phyloP scores from a whole-genome alignment of 2,329 filamentous ascomycete genomes.

The Parastagonospora nodorum region DNA sequence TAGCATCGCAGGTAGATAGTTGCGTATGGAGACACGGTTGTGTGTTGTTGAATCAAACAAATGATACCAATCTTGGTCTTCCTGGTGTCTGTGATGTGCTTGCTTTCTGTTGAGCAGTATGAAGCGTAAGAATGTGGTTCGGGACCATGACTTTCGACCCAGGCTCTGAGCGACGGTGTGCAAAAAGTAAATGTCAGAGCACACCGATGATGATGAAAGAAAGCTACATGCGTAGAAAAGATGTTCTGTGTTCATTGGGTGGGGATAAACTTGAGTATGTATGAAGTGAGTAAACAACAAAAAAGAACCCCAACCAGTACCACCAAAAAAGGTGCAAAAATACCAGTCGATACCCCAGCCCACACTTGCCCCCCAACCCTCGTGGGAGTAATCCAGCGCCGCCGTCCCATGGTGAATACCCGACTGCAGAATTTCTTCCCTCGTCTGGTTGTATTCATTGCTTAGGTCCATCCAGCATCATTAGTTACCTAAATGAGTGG shows the following conservation, averaged over 20 bases:
- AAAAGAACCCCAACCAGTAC: not conserved
- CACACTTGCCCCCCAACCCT: constrained; percentile 41
- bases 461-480: constrained; percentile 50
- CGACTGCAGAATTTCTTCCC: constrained; percentile 51
- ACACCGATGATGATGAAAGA: too few relatives aligned
- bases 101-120: too few relatives aligned
- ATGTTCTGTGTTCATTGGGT: too few relatives aligned
- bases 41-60: not conserved
- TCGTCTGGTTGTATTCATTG: constrained; percentile 49
- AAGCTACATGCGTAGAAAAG: too few relatives aligned
- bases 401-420: constrained; percentile 49
- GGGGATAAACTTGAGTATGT: too few relatives aligned
- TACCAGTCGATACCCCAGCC: constrained; percentile 46
- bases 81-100: too few relatives aligned
- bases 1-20: not conserved
- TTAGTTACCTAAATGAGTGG: constrained; percentile 49
- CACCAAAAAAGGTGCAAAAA: constrained; percentile 31
- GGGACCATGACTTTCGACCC: not conserved
- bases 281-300: not conserved
- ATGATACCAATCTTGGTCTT: too few relatives aligned
- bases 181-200: too few relatives aligned
- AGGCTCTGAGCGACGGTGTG: not conserved
- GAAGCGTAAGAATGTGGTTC: not conserved
- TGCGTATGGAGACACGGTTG: not conserved
- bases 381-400: constrained; percentile 48